These are phyloP conservation scores for Falciphora oryzae DNA, from an alignment of 2,329 filamentous ascomycete genomes.

Conservation along the genomic window DNA sequence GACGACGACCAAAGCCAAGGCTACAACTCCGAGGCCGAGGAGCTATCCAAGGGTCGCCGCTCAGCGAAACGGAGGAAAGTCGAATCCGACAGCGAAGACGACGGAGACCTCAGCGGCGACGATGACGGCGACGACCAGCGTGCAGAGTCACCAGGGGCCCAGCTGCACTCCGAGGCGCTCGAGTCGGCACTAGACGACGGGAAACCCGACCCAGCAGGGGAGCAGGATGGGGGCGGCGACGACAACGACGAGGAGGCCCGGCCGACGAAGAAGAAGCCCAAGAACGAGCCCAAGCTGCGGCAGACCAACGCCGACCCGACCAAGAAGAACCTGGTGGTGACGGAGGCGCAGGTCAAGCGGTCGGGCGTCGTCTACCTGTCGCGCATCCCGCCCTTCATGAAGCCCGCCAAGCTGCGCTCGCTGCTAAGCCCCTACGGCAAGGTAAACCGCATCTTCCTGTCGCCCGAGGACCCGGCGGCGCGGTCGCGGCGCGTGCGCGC, in stretches of 20 bases:
- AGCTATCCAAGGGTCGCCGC: slow-evolving; percentile 60
- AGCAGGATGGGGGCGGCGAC: background rate
- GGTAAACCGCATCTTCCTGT: slow-evolving; percentile 73
- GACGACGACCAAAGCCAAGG: slow-evolving; percentile 52
- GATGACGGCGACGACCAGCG: slow-evolving; percentile 25
- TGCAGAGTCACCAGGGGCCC: slow-evolving; percentile 19
- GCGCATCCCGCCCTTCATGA: slow-evolving; percentile 84
- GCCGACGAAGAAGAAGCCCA: slow-evolving; percentile 18
- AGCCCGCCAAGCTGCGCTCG: slow-evolving; percentile 68
- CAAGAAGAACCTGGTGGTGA: slow-evolving; percentile 62
- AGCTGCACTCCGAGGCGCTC: slow-evolving; percentile 26
- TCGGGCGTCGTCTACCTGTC: slow-evolving; percentile 81
- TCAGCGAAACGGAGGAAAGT: slow-evolving; percentile 59
- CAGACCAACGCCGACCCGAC: slow-evolving; percentile 46
- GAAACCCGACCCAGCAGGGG: background rate
- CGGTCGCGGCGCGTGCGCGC: slow-evolving; percentile 61
- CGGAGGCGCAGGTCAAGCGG: slow-evolving; percentile 59
- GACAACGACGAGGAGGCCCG: slow-evolving; percentile 10
- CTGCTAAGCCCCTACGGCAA: slow-evolving; percentile 70
- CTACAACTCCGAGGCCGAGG: slow-evolving; percentile 62
- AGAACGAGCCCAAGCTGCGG: slow-evolving; percentile 27
- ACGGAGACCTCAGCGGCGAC: slow-evolving; percentile 32
- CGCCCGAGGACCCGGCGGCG: slow-evolving; percentile 64
- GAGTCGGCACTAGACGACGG: slow-evolving; percentile 22
- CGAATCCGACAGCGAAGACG: slow-evolving; percentile 35